Evolutionary conservation across 495 filamentous ascomycete species (phyloP), one percentile per base, ranked within the genome.

Genomic region (Oidiodendron maius): DNA sequence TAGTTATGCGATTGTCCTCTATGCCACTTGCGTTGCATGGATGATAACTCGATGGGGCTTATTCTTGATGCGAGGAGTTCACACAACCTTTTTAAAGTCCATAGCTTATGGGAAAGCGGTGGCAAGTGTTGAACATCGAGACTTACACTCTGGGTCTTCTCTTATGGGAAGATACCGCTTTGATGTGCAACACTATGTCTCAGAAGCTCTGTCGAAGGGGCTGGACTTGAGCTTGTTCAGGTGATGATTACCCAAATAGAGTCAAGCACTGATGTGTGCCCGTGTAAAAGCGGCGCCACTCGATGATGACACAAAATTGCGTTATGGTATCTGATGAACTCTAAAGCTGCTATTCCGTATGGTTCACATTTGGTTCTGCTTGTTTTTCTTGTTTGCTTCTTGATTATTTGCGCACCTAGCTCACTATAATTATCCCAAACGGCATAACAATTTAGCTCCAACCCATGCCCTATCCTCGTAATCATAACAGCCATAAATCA

Each of bases 11-110:
- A 96, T 96, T 96, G 88, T 30, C 87, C 76, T 64, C 61, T 60
- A 51, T 66, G 57, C 50, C 54, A 58, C 58, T 35, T 40, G 55
- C 60, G 61, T 55, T 71, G 78, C 81, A 78, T 53, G 58, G 62
- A 64, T 63, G 80, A 87, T 94, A 91, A 96, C 93, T 95, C 89
- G 89, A 98, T 95, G 93, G 93, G 93, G 93, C 93, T 96, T 89
- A 98, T 95, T 96, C 89, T 96, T 87, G 93, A 87, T 82, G 86
- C 89, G 90, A 96, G 91, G 86, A 83, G 86, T 80, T 76, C 75
- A 49, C 23, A 62, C 69, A 65, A n/a, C n/a, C 65, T 67, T 70
- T 64, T 61, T 58, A 40, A 69, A 69, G 72, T 82, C 78, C 73
- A 77, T 80, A 78, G 78, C 78, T 81, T 81, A 81, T 80, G 65